Percentiles rank a stretch among this genome's conserved stretches.
These are phyloP conservation scores for Alternaria hordeiaustralica DNA, from an alignment of 2,329 filamentous ascomycete species.

Conservation along the genomic window DNA sequence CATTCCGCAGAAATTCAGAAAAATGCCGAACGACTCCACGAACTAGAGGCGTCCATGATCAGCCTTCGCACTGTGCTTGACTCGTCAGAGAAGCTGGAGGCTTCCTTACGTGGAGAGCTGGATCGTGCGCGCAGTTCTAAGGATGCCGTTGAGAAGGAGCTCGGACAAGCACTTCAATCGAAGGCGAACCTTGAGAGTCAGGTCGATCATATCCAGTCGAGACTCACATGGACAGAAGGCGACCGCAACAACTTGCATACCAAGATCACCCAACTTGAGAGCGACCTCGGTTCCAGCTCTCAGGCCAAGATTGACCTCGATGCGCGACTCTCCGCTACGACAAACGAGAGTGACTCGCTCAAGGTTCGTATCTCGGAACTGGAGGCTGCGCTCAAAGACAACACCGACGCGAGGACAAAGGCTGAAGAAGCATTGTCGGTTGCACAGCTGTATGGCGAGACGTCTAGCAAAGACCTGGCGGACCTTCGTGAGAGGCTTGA, in stretches of 20 bases:
- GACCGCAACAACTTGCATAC: slow-evolving; percentile 12
- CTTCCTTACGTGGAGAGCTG: slow-evolving; percentile 22
- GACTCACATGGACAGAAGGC: slow-evolving; percentile 4
- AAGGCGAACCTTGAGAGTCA: slow-evolving; percentile 17
- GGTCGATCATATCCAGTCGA: slow-evolving; percentile 8
- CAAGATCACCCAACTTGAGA: slow-evolving; percentile 16
- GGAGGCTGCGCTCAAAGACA: slow-evolving; percentile 12
- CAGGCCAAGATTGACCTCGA: slow-evolving; percentile 12
- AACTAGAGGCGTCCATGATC: slow-evolving; percentile 29
- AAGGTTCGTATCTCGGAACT: slow-evolving; percentile 20
- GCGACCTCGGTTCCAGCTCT: slow-evolving; percentile 1
- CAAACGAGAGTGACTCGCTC: slow-evolving; percentile 15
- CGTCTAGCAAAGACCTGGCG: slow-evolving; percentile 13
- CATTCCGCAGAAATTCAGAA: slow-evolving; percentile 16
- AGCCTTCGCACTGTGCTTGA: slow-evolving; percentile 21
- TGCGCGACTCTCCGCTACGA: slow-evolving; percentile 14
- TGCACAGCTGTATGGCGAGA: slow-evolving; percentile 12
- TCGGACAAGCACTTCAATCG: slow-evolving; percentile 9
- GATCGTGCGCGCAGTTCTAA: slow-evolving; percentile 17
- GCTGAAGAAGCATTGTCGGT: slow-evolving; percentile 13
- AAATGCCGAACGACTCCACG: slow-evolving; percentile 30
- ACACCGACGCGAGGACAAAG: slow-evolving; percentile 8
- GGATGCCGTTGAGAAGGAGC: slow-evolving; percentile 14
- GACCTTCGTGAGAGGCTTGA: slow-evolving; percentile 17
- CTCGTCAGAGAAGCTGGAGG: slow-evolving; percentile 23